Conservation (phyloP, 208 protist species). For the Leishmania major region DNA sequence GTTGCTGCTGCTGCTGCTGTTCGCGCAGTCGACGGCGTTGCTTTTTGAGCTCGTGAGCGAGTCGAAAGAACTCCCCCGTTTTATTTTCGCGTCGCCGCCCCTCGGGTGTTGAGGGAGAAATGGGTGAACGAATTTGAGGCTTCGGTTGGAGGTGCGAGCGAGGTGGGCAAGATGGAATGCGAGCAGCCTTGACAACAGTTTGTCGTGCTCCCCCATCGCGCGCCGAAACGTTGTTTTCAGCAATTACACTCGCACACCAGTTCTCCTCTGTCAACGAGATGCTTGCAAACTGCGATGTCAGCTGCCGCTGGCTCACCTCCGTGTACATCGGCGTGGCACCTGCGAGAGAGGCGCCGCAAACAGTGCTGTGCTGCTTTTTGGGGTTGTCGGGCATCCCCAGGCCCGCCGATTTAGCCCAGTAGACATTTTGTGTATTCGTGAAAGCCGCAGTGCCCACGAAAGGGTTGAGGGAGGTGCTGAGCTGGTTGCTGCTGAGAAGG, state of each 20-base stretch:
- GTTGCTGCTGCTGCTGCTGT: not conserved
- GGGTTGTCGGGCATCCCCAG: not conserved
- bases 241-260: not conserved
- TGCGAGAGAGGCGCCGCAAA: not conserved
- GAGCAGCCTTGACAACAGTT: not conserved
- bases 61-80: slow-evolving; percentile 18
- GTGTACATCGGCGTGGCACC: not conserved
- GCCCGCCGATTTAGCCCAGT: not conserved
- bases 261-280: not conserved
- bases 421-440: not conserved
- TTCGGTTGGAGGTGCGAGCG: not conserved
- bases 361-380: too few species aligned
- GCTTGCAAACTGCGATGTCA: not conserved
- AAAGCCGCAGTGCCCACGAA: not conserved
- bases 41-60: slow-evolving; percentile 8
- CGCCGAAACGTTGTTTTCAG: not conserved
- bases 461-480: not conserved
- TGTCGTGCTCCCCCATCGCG: not conserved
- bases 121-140: not conserved
- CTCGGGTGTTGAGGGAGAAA: not conserved
- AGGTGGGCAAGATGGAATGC: not conserved
- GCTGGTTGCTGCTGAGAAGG: not conserved
- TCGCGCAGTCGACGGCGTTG: slow-evolving; percentile 3
- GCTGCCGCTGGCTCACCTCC: not conserved
- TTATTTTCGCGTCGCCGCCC: slow-evolving; percentile 7